Evolutionary conservation across 495 filamentous ascomycete genomes (phyloP).

Genomic region (Aspergillus avenaceus): DNA sequence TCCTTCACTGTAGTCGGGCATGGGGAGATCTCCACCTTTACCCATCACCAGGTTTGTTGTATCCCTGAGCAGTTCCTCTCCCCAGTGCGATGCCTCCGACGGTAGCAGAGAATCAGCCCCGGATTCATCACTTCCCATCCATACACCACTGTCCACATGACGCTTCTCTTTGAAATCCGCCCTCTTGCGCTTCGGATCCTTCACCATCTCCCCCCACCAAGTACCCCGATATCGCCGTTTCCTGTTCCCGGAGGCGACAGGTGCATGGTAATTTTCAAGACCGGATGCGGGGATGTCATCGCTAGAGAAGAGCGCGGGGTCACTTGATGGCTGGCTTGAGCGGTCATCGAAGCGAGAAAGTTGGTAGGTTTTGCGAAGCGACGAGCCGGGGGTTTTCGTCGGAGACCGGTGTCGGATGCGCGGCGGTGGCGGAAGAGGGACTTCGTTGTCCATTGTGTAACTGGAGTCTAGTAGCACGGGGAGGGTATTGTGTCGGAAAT

Average conservation of each 20-base stretch:
- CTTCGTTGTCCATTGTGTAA: constrained; percentile 38
- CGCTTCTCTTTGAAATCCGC: constrained; percentile 54
- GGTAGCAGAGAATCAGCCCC: constrained; percentile 27
- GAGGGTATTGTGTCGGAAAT: not conserved
- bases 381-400: constrained; percentile 14
- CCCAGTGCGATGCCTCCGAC: constrained; percentile 31
- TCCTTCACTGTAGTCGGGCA: not conserved
- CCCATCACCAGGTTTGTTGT: constrained; percentile 15
- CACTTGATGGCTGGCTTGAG: constrained; percentile 58
- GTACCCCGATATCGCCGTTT: constrained; percentile 66
- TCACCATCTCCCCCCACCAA: constrained; percentile 64
- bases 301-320: constrained; percentile 73
- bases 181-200: constrained; percentile 47
- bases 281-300: constrained; percentile 67
- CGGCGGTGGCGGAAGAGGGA: constrained; percentile 42
- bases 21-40: not conserved
- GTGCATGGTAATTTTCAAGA: constrained; percentile 63
- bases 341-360: constrained; percentile 38
- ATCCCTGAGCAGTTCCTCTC: constrained; percentile 34
- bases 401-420: constrained; percentile 40
- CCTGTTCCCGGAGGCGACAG: constrained; percentile 35
- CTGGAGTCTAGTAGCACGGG: not conserved
- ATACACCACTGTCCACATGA: constrained; percentile 78
- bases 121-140: constrained; percentile 65
- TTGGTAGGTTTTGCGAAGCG: constrained; percentile 28